phyloP scores from a whole-genome alignment of 2,329 filamentous ascomycete genomes.

The Penicillium expansum region DNA sequence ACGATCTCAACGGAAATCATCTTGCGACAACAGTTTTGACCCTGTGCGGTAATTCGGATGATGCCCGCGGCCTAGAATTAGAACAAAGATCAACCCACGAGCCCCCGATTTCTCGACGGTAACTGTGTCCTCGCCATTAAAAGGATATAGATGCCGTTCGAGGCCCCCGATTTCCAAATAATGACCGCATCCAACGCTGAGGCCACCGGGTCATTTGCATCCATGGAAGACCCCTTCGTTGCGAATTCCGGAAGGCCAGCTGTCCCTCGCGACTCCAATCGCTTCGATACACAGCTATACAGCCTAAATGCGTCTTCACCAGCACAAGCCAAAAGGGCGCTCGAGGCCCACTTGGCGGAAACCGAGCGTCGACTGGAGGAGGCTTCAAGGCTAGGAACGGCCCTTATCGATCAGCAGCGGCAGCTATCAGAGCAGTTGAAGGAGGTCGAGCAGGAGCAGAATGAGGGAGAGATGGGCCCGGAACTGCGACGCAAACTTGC shows the following conservation, averaged over 20 bases:
- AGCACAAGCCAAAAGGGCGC: slow-evolving; percentile 78
- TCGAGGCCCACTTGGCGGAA: slow-evolving; percentile 88
- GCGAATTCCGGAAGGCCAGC: slow-evolving; percentile 45
- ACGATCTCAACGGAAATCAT: slow-evolving; percentile 5
- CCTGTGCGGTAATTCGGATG: slow-evolving; percentile 23
- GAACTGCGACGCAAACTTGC: slow-evolving; percentile 79
- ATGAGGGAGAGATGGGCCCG: slow-evolving; percentile 73
- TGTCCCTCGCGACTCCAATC: slow-evolving; percentile 53
- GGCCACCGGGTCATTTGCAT: slow-evolving; percentile 18
- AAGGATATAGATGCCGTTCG: slow-evolving; percentile 22
- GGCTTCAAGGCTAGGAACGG: slow-evolving; percentile 82
- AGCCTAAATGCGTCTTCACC: slow-evolving; percentile 79
- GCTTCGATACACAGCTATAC: slow-evolving; percentile 80
- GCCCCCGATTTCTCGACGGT: slow-evolving; percentile 20
- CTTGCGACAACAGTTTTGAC: slow-evolving; percentile 9
- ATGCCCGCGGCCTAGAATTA: slow-evolving; percentile 30
- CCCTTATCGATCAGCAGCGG: slow-evolving; percentile 81
- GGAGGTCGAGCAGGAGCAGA: slow-evolving; percentile 76
- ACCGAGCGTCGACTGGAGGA: slow-evolving; percentile 90
- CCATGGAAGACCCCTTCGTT: slow-evolving; percentile 58
- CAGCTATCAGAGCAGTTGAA: slow-evolving; percentile 77
- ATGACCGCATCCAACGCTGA: slow-evolving; percentile 18
- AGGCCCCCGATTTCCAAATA: slow-evolving; percentile 10
- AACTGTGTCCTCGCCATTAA: slow-evolving; percentile 21
- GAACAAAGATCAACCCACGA: slow-evolving; percentile 25